Base-by-base conservation (phyloP, 169 alveolate species). In the Hammondia hammondi region DNA sequence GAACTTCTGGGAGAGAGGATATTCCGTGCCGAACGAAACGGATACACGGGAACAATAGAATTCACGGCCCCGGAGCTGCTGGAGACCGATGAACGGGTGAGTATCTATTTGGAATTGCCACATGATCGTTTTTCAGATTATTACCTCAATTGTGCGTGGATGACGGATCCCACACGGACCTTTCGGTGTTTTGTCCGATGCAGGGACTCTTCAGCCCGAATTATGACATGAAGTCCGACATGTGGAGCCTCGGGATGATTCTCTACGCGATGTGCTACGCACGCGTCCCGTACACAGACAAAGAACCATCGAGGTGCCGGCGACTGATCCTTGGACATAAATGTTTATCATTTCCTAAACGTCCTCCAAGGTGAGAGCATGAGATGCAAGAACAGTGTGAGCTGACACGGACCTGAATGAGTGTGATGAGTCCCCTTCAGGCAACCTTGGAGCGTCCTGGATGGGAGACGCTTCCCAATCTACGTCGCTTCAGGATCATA, bases 61-160 rank as follows among this genome's bases (percentile, higher is more conserved):
- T 97, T 96, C 94, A 97, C 98, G 12, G 98, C 98, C 24, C 98
- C 98, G 19, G 98, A 97, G 71, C 96, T 97, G 72, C 96, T 97
- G 72, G 94, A 92, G 73, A 32, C 35, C 9, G 93, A 88, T 61
- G 92, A 32, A 19, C 52, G 35, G 81, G 95, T 93, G 81, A 39
- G 94, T 32, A 21, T 0, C 27, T 7, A 67, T 9, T 9, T 52
- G 61, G 61, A 10, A 7, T 52, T 52, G 61, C 10, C 61, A 52
- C 61, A 7, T 52, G 61, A 10, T 52, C 1, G 1, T 52, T 7
- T 7, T 3, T 52, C 61, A 52, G 0, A 52, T 52, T 10, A 7
- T 14, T 52, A 52, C 3, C 61, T 52, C 19, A 14, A 10, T 52
- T 14, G 61, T 52, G 19, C 61, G 19, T 7, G 61, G 61, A 52